These are phyloP conservation scores for Monosporascus sp. DNA, from an alignment of 2,329 filamentous ascomycete genomes.

Conservation along the genomic window DNA sequence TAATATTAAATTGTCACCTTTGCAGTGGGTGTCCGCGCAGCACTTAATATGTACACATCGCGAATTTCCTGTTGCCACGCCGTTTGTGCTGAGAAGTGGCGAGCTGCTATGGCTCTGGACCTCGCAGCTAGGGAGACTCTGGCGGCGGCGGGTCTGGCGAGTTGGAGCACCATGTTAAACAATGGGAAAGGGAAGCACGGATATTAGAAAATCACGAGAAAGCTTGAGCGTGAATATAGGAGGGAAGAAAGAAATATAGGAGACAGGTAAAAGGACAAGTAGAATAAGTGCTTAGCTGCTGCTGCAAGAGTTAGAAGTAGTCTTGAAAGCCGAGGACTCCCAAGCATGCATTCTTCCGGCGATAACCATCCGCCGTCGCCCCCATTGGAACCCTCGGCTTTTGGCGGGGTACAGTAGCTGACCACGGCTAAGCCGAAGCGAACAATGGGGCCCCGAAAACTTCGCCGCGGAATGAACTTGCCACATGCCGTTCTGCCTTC, in stretches of 20 bases:
- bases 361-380: not conserved
- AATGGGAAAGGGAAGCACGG: not conserved
- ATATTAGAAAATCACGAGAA: not conserved
- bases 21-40: slow-evolving; percentile 80
- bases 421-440: too few relatives aligned
- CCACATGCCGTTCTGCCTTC: too few relatives aligned
- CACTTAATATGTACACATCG: slow-evolving; percentile 92
- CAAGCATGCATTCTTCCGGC: not conserved
- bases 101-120: slow-evolving; percentile 23
- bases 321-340: not conserved
- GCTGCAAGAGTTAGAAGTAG: not conserved
- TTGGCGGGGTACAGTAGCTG: too few relatives aligned
- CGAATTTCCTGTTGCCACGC: slow-evolving; percentile 62
- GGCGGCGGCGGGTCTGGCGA: slow-evolving; percentile 15
- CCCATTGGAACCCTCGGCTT: too few relatives aligned
- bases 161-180: slow-evolving; percentile 19
- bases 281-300: not conserved
- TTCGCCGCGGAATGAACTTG: too few relatives aligned
- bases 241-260: not conserved
- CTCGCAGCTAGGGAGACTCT: slow-evolving; percentile 15
- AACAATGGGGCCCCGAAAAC: too few relatives aligned
- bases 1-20: slow-evolving; percentile 53
- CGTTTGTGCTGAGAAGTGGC: slow-evolving; percentile 42
- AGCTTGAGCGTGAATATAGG: too few relatives aligned
- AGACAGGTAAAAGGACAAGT: not conserved